Evolutionary conservation across 441 rosid species (phyloP).

Genomic region (Populus hybrid): DNA sequence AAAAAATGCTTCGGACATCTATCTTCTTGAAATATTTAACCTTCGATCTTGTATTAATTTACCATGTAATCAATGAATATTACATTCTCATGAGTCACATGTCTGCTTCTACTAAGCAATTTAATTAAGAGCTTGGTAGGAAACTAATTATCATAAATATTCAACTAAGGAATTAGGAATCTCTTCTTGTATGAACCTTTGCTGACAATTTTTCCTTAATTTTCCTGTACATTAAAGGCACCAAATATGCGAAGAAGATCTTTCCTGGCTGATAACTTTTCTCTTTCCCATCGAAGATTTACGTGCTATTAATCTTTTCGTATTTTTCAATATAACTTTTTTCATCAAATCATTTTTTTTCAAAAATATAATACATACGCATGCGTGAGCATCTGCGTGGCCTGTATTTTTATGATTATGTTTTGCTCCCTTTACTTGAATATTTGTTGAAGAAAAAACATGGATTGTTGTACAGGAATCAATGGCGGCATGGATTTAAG

Average conservation of each 20-base stretch:
- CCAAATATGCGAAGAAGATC: background rate
- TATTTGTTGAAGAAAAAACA: background rate
- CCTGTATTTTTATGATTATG: background rate
- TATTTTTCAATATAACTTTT: too few relatives aligned
- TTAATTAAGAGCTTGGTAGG: too few relatives aligned
- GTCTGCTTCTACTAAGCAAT: too few relatives aligned
- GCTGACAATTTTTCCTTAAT: background rate
- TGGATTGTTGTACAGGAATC: slow-evolving; percentile 35
- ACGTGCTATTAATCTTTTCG: too few relatives aligned
- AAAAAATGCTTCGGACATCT: background rate
- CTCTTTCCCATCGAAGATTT: background rate
- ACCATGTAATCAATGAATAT: too few relatives aligned
- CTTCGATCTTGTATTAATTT: too few relatives aligned
- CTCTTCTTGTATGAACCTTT: background rate
- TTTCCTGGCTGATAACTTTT: background rate
- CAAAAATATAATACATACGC: background rate
- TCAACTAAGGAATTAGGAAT: background rate
- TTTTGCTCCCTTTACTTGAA: background rate
- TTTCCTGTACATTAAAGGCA: background rate
- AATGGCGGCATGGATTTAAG: slow-evolving; percentile 75
- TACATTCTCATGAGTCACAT: too few relatives aligned
- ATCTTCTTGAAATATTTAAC: background rate
- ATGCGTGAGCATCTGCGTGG: background rate
- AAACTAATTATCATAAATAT: too few relatives aligned
- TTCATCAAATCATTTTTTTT: too few relatives aligned